Base-by-base conservation (phyloP, 768 basidiomycete species). In the Boletus reticulatus region DNA sequence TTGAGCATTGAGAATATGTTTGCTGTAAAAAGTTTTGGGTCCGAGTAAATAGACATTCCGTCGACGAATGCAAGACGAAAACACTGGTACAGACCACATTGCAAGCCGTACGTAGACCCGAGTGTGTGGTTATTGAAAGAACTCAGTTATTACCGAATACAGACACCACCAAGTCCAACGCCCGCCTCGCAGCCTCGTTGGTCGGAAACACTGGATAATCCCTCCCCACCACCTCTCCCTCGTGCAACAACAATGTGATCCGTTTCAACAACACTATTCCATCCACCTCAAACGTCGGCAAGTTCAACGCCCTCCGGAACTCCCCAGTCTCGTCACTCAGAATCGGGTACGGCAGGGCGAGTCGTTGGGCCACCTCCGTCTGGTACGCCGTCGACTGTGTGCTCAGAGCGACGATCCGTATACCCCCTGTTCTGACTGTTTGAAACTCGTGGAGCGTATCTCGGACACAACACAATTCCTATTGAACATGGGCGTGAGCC, bases 1-100 rank as follows among this genome's bases (percentile, higher is more conserved):
- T 75, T 98, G 96, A 0, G 92, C 92, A 73, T 99, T 99, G 48
- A 99, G 76, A 58, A 99, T 82, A 68, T 98, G 97, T 80, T 96
- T 96, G 76, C 94, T 97, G 55, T 24, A 50, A 49, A 58, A 34
- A 31, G 20, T 27, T 8, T 27, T 27, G 27, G 27, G 27, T 27
- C 27, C 27, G 27, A 27, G 27, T 27, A 14, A 41, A 22, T 55
- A 19, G 60, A 46, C 37, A 17, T 44, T 29, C 32, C 7, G 38
- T 34, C 41, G 19, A 46, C 38, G 8, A 43, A 38, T 27, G 29
- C 19, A 19, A 45, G 38, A 34, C 27, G 45, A 42, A n/a, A 17
- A 50, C 31, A 20, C 12, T n/a, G 27, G n/a, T 50, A 68, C 69
- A 20, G 47, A 68, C 67, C 67, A 71, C 67, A 68, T 68, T 38